Percentiles rank a stretch among this genome's conserved stretches.
phyloP scores from a whole-genome alignment of 1,284 basidiomycete species.

The Fomitopsis betulina region DNA sequence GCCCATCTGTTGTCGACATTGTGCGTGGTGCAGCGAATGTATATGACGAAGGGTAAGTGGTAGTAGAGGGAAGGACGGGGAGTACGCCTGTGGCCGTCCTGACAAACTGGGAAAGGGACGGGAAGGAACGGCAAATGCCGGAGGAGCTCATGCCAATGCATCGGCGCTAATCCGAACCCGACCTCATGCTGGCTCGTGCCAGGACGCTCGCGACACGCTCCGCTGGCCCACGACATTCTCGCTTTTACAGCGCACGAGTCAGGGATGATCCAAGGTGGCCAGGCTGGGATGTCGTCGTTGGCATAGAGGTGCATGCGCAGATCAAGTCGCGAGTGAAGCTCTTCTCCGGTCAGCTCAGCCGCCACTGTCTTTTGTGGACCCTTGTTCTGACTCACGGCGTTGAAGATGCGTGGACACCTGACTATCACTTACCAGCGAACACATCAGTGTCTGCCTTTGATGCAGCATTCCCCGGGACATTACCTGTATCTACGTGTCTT shows the following conservation, averaged over 20 bases:
- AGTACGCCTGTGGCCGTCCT: constrained; percentile 1
- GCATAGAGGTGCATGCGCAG: constrained; percentile 95
- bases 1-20: constrained; percentile 19
- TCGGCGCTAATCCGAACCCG: not conserved
- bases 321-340: constrained; percentile 85
- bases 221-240: constrained; percentile 11
- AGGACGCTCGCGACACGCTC: constrained; percentile 8
- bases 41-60: not conserved
- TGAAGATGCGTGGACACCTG: constrained; percentile 38
- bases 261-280: constrained; percentile 40
- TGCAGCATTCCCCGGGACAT: constrained; percentile 88
- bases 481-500: constrained; percentile 61
- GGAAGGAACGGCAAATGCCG: constrained; percentile 9
- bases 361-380: not conserved
- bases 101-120: constrained; percentile 9
- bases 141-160: not conserved
- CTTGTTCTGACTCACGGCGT: not conserved
- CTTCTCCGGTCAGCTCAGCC: constrained; percentile 69
- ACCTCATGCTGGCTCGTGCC: constrained; percentile 20
- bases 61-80: not conserved
- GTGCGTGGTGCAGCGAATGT: not conserved
- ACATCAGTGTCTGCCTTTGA: constrained; percentile 82
- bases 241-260: constrained; percentile 11
- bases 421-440: constrained; percentile 57
- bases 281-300: constrained; percentile 86